Base-by-base conservation (phyloP, 352 stramenopile genomes). In the Phytophthora capsici region DNA sequence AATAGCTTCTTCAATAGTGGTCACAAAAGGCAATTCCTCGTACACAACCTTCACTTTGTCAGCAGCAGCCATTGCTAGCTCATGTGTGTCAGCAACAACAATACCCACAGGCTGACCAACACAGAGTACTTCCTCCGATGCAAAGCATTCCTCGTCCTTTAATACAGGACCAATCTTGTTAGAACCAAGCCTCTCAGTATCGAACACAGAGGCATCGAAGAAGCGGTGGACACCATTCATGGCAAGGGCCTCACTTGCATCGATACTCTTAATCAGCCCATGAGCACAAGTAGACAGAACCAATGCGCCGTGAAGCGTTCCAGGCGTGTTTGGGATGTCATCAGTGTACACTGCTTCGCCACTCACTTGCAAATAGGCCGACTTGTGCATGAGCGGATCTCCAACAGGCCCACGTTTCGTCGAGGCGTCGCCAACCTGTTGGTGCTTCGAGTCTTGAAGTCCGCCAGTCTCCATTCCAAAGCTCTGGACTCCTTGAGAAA, bases 1-100 rank as follows among this genome's bases (percentile, higher is more conserved):
- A 63, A 99, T 98, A 6, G 96, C 97, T 59, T 99, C 95, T 66
- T 98, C 82, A 58, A 99, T 98, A 25, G 88, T 98, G 34, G 98
- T 96, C 48, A 98, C 82, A 0, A 94, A 86, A 10, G 88, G 80
- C 1, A 96, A 63, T 40, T 94, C 80, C 25, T 97, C 83, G 73
- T 98, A 99, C 17, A 88, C 72, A 40, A 99, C 80, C 38, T 80
- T 80, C 1, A 98, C 94, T 37, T 86, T 87, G 44, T 96, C 78
- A 1, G 90, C 86, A 28, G 89, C 89, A 6, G 71, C 69, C 44
- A 80, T 88, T 5, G 91, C 91, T 2, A 91, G 50, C 28, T 94
- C 86, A 36, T 95, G 80, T 30, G 86, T 84, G n/a, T 93, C 74
- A 0, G 91, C 91, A 28, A 98, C 67, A 13, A 97, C 63, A 41